Evolutionary conservation across 768 basidiomycete species (phyloP).

Genomic region (Mycena olivaceomarginata): DNA sequence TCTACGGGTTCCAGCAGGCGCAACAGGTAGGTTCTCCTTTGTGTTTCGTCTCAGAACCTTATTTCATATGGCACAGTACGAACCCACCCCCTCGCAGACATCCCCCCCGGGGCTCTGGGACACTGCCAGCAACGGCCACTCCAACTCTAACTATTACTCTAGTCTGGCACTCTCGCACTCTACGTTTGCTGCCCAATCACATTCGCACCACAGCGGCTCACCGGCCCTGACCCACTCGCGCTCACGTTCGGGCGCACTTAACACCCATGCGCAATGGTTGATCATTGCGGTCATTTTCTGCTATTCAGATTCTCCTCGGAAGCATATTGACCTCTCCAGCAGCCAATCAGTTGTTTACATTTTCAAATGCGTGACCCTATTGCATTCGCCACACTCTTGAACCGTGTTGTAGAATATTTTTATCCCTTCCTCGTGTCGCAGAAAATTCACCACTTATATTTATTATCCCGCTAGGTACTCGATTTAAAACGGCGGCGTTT

Average conservation of each 20-base stretch:
- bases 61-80: conserved; percentile 32
- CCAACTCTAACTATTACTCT: background rate
- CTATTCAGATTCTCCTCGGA: too few species aligned
- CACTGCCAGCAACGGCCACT: background rate
- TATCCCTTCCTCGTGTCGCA: too few species aligned
- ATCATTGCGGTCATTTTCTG: too few species aligned
- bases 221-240: conserved; percentile 4
- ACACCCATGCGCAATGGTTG: background rate
- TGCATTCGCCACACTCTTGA: too few species aligned
- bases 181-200: background rate
- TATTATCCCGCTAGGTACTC: too few species aligned
- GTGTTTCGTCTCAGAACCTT: background rate
- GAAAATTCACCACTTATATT: too few species aligned
- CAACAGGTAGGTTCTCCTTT: conserved; percentile 20
- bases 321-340: too few species aligned
- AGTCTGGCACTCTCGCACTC: background rate
- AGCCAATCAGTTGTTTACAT: too few species aligned
- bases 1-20: conserved; percentile 28
- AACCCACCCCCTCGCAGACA: conserved; percentile 12
- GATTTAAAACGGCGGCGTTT: too few species aligned
- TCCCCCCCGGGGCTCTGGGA: background rate
- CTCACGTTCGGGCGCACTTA: background rate
- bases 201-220: background rate
- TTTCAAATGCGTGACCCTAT: too few species aligned
- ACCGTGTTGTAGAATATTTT: too few species aligned